Conservation (phyloP, 2,329 filamentous ascomycete species). For the Fusarium paranaense region DNA sequence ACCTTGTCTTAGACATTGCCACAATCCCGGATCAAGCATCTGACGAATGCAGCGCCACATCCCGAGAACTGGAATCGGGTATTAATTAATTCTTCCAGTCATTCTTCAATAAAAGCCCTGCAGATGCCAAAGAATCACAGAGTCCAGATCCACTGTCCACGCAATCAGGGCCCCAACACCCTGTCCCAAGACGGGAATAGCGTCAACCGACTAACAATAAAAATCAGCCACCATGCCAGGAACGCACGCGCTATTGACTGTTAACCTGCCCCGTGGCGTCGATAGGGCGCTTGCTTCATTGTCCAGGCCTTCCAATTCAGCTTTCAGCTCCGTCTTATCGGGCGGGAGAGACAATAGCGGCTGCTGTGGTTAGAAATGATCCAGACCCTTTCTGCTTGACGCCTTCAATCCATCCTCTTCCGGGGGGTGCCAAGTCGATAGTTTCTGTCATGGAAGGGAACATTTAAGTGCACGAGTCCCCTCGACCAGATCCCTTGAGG, state of each 20-base stretch:
- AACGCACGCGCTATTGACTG: not conserved
- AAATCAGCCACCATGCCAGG: constrained; percentile 30
- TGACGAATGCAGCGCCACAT: not conserved
- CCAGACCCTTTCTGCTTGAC: constrained; percentile 6
- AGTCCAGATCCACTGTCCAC: not conserved
- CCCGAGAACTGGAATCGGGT: not conserved
- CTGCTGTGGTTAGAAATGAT: constrained; percentile 15
- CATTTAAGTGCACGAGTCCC: not conserved
- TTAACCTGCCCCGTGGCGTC: constrained; percentile 7
- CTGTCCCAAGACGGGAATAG: constrained; percentile 1
- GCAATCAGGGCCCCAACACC: not conserved
- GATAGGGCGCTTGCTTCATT: not conserved
- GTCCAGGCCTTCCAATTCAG: not conserved
- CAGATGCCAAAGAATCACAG: not conserved
- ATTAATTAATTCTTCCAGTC: not conserved
- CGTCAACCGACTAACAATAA: not conserved
- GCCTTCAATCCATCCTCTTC: constrained; percentile 1
- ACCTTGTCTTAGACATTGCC: not conserved
- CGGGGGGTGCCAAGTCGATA: not conserved
- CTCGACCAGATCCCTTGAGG: not conserved
- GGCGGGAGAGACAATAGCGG: not conserved
- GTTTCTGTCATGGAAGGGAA: not conserved
- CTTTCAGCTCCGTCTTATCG: constrained; percentile 7
- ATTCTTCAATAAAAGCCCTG: not conserved
- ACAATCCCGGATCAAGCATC: not conserved